Percentiles rank a stretch among this genome's conserved stretches.
Conservation (phyloP, 768 basidiomycete species). For the Tulasnella calospora region DNA sequence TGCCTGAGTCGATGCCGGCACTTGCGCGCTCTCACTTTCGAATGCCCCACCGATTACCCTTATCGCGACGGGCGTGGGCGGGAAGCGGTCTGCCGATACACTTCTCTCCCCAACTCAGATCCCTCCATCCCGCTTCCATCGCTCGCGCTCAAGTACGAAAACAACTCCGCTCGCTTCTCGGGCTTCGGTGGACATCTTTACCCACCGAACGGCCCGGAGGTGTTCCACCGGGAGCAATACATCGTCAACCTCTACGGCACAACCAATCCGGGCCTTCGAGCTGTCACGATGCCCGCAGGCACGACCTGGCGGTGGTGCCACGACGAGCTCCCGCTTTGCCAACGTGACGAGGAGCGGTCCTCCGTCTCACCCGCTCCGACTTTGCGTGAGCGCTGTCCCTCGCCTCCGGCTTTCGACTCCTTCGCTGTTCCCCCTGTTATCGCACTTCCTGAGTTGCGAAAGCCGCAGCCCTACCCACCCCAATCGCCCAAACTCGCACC, state of each 20-base stretch:
- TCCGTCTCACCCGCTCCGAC: not conserved
- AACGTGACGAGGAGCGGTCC: not conserved
- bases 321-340: not conserved
- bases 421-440: not conserved
- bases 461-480: not conserved
- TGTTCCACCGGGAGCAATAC: slow-evolving; percentile 24
- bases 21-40: slow-evolving; percentile 9
- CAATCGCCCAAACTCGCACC: not conserved
- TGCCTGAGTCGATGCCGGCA: slow-evolving; percentile 23
- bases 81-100: not conserved
- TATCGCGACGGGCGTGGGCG: not conserved
- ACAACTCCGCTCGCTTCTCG: not conserved
- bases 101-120: slow-evolving; percentile 8
- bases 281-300: slow-evolving; percentile 19
- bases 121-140: slow-evolving; percentile 21
- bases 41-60: not conserved
- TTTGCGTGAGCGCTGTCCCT: not conserved
- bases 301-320: slow-evolving; percentile 16
- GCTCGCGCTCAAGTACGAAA: not conserved
- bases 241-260: slow-evolving; percentile 24
- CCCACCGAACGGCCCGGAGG: slow-evolving; percentile 22
- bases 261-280: slow-evolving; percentile 11
- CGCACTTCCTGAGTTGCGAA: not conserved
- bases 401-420: not conserved
- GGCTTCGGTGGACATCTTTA: slow-evolving; percentile 15